Conservation (phyloP, 2,329 filamentous ascomycete species). For the Spiromastix sp. region DNA sequence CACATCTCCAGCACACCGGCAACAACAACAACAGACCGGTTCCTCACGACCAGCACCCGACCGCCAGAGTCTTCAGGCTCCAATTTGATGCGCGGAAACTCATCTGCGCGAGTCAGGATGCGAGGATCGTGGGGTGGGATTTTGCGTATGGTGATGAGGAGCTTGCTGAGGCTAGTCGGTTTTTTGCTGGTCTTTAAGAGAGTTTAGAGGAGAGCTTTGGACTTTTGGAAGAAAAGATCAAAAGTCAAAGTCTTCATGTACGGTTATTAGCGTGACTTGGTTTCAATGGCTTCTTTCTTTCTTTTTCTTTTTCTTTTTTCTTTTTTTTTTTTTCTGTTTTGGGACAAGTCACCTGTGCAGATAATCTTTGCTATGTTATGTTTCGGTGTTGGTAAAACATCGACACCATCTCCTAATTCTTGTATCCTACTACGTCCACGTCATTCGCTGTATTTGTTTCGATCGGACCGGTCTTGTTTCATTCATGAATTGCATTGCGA, state of each 20-base stretch:
- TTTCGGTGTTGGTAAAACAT: no score
- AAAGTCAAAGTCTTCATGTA: no score
- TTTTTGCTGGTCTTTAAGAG: constrained; percentile 50
- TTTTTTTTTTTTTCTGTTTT: no score
- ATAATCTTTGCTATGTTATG: no score
- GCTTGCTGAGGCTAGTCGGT: constrained; percentile 64
- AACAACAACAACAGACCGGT: constrained; percentile 18
- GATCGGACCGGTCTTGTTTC: no score
- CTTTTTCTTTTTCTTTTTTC: not conserved
- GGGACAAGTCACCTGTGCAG: no score
- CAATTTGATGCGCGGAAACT: constrained; percentile 92
- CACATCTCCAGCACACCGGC: constrained; percentile 11
- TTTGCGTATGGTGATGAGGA: constrained; percentile 82
- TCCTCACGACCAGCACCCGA: constrained; percentile 24
- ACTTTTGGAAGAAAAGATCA: no score
- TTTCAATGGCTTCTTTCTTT: not conserved
- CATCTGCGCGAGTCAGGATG: constrained; percentile 87
- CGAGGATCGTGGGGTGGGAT: constrained; percentile 92
- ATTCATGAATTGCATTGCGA: no score
- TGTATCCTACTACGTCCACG: no score
- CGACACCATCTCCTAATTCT: no score
- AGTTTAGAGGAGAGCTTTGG: no score
- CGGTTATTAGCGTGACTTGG: not conserved
- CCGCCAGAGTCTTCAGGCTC: constrained; percentile 77
- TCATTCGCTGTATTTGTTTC: no score